These are phyloP conservation scores for Auricularia sp. DNA, from an alignment of 768 basidiomycete genomes.

Conservation along the genomic window DNA sequence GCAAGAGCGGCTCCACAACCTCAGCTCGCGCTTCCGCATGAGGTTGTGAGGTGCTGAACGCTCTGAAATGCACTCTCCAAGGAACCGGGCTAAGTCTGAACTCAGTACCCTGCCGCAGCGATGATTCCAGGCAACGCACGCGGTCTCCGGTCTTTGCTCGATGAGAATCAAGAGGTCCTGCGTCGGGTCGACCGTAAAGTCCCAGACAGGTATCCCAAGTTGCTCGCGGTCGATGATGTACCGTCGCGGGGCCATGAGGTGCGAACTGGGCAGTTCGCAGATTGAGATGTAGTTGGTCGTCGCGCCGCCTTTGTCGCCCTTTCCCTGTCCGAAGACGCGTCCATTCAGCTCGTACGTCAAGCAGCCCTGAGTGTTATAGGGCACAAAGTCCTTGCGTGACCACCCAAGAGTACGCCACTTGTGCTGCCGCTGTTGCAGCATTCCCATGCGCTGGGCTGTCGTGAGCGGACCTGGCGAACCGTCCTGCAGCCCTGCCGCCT, in stretches of 20 bases:
- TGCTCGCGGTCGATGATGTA: constrained; percentile 6
- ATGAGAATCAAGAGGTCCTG: constrained; percentile 27
- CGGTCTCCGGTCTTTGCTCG: constrained; percentile 7
- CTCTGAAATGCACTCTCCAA: neutral
- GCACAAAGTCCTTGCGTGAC: neutral
- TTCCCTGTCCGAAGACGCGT: neutral
- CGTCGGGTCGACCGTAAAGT: constrained; percentile 29
- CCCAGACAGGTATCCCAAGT: constrained; percentile 21
- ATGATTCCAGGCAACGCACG: neutral
- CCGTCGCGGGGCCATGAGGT: neutral
- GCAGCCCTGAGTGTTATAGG: neutral
- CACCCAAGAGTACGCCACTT: neutral
- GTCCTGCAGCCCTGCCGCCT: neutral
- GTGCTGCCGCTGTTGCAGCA: neutral
- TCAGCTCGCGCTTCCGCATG: neutral
- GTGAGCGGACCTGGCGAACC: neutral
- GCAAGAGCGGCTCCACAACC: neutral
- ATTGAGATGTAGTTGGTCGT: neutral
- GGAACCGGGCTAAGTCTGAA: neutral
- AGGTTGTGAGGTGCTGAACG: neutral
- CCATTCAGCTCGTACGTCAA: neutral
- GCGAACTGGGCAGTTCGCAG: neutral
- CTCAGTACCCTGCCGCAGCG: too few relatives aligned
- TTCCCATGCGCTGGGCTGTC: neutral
- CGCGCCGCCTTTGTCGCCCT: neutral